Evolutionary conservation across 106 monocot genomes (phyloP).

Genomic region (Allium sativum): DNA sequence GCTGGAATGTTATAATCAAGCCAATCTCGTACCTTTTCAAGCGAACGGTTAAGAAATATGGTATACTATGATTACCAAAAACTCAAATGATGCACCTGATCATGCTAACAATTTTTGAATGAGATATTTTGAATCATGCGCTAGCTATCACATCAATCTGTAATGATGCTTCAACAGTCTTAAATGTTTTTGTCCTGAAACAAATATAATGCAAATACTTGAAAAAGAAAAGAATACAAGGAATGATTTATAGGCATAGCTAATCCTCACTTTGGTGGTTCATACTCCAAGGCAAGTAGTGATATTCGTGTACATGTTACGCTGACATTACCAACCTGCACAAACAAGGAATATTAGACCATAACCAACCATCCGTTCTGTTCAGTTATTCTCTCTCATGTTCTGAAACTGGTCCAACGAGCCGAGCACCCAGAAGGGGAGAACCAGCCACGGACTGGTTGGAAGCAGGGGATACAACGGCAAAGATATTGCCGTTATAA

Average conservation of each 20-base stretch:
- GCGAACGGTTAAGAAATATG: background rate
- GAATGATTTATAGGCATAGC: background rate
- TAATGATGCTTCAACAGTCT: constrained; percentile 82
- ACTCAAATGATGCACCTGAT: constrained; percentile 47
- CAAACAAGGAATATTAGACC: constrained; percentile 1
- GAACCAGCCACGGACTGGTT: too few relatives aligned
- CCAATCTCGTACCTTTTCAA: too few relatives aligned
- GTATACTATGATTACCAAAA: background rate
- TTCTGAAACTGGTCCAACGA: too few relatives aligned
- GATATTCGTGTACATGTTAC: constrained; percentile 76
- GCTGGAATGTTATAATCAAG: too few relatives aligned
- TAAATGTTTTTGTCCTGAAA: constrained; percentile 66
- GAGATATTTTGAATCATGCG: constrained; percentile 97
- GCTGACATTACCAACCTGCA: constrained; percentile 77
- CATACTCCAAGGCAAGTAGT: constrained; percentile 93
- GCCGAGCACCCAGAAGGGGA: too few relatives aligned
- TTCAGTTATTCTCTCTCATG: too few relatives aligned
- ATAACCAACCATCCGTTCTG: too few relatives aligned
- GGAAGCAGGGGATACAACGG: too few relatives aligned
- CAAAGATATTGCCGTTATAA: too few relatives aligned
- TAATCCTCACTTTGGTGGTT: constrained; percentile 61
- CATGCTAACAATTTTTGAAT: constrained; percentile 74
- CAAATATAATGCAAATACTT: constrained; percentile 3
- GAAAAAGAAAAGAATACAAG: background rate
- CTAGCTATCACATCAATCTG: constrained; percentile 93